These are phyloP conservation scores for Elasticomyces elasticus DNA, from an alignment of 495 filamentous ascomycete genomes.

Conservation along the genomic window DNA sequence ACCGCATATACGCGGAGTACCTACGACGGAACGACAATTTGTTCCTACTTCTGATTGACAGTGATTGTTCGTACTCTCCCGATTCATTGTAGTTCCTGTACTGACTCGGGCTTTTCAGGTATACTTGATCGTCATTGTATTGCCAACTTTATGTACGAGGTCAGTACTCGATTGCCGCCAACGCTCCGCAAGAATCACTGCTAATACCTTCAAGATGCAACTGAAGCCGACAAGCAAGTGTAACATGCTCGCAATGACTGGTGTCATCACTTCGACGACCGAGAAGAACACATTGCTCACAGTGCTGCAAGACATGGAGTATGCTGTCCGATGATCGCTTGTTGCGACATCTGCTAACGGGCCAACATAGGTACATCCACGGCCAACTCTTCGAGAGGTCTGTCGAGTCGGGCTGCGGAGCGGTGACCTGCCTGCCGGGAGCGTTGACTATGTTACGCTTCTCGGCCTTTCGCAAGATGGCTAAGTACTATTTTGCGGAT, in stretches of 20 bases:
- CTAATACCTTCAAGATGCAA: constrained; percentile 53
- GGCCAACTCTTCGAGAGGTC: constrained; percentile 95
- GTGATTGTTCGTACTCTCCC: too few species aligned
- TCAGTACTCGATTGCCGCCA: not conserved
- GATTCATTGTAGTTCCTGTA: too few species aligned
- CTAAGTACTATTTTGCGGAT: constrained; percentile 97
- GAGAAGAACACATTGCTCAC: constrained; percentile 83
- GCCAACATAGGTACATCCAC: constrained; percentile 60
- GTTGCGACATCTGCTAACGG: not conserved
- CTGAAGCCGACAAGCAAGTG: constrained; percentile 85
- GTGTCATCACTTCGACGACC: constrained; percentile 92
- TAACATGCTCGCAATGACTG: constrained; percentile 97
- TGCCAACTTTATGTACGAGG: constrained; percentile 94
- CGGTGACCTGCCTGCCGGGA: constrained; percentile 90
- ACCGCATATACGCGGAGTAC: constrained; percentile 85
- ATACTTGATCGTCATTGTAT: constrained; percentile 74
- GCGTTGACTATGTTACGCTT: constrained; percentile 92
- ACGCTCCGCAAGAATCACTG: not conserved
- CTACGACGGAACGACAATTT: constrained; percentile 81
- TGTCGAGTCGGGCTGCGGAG: constrained; percentile 89
- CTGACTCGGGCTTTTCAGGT: too few species aligned
- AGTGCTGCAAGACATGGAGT: constrained; percentile 89
- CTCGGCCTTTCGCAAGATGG: constrained; percentile 93
- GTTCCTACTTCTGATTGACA: constrained; percentile 96
- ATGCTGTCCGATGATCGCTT: not conserved